Evolutionary conservation across 148 eudicot genomes (phyloP).

Genomic region (Rhododendron ferrugineum): DNA sequence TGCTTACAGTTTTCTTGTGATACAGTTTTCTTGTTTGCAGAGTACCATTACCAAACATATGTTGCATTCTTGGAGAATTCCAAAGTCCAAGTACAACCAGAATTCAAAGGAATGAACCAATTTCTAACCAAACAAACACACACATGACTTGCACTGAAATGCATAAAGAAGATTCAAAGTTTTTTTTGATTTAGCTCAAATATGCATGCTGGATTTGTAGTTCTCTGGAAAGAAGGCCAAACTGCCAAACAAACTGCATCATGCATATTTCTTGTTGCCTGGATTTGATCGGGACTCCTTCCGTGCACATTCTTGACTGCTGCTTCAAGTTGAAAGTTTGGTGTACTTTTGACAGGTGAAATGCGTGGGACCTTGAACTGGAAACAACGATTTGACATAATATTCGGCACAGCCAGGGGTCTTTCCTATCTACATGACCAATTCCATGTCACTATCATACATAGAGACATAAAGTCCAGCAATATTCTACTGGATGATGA

Average conservation of each 20-base stretch:
- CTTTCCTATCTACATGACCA: slow-evolving; percentile 45
- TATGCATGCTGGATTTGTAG: background rate
- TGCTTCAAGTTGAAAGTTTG: background rate
- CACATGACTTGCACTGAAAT: background rate
- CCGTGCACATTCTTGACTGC: background rate
- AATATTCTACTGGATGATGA: slow-evolving; percentile 37
- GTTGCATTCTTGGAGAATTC: background rate
- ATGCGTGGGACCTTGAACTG: slow-evolving; percentile 28
- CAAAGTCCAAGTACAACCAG: background rate
- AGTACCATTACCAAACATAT: too few species aligned
- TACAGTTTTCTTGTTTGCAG: background rate
- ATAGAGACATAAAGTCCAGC: slow-evolving; percentile 41
- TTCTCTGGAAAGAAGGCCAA: background rate
- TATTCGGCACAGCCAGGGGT: slow-evolving; percentile 40
- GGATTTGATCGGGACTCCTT: too few species aligned
- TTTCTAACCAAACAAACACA: background rate
- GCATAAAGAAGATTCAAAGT: background rate
- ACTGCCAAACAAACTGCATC: too few species aligned
- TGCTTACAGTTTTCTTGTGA: background rate
- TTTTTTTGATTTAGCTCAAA: background rate
- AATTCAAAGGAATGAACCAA: background rate
- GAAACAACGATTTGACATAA: slow-evolving; percentile 37
- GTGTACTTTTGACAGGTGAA: slow-evolving; percentile 22
- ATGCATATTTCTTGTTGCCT: too few species aligned
- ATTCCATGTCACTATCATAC: slow-evolving; percentile 40